Evolutionary conservation across 345 rosid genomes (phyloP), one percentile per base, ranked within the genome.

Genomic region (Eucalyptus urophylla): DNA sequence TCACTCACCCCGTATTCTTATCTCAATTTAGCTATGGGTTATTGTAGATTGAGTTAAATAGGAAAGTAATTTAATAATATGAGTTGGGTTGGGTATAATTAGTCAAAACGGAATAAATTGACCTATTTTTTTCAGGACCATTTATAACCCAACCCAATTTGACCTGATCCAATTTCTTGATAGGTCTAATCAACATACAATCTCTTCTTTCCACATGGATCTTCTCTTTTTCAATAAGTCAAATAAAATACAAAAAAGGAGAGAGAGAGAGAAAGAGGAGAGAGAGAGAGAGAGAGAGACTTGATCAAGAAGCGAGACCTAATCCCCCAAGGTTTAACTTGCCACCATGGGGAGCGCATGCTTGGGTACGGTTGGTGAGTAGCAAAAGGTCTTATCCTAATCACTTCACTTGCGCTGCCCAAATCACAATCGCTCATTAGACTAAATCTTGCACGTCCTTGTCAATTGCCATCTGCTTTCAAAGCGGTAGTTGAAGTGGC

Each of bases 321-420:
- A 86, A 45, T 27, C 12, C 33, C 22, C 13, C 31, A 47, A 50
- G 53, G 54, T 86, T 86, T 86, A 31, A 31, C 56, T 86, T 50
- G 25, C 31, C 51, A 27, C 24, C 87, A 45, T 47, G n/a, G 4
- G 40, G 87, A 50, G 33, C 37, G 56, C 53, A 29, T 45, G 21
- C 21, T 51, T 86, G 43, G 45, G 87, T 86, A 49, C 87, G 87
- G 87, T 86, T 86, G 87, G 60, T 50, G 87, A 86, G 87, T n/a
- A 33, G 87, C 87, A 86, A 33, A 51, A 86, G 87, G 87, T 86
- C 62, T 51, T 37, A 21, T 86, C 87, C 62, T 50, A 86, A 86
- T 76, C 83, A 21, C 83, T 16, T 86, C 87, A 31, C 87, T 49
- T n/a, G 56, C 10, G 15, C 44, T 86, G 31, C 50, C 33, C 50